Conservation (phyloP, 108 stramenopile species). For the Craspedostauros australis region DNA sequence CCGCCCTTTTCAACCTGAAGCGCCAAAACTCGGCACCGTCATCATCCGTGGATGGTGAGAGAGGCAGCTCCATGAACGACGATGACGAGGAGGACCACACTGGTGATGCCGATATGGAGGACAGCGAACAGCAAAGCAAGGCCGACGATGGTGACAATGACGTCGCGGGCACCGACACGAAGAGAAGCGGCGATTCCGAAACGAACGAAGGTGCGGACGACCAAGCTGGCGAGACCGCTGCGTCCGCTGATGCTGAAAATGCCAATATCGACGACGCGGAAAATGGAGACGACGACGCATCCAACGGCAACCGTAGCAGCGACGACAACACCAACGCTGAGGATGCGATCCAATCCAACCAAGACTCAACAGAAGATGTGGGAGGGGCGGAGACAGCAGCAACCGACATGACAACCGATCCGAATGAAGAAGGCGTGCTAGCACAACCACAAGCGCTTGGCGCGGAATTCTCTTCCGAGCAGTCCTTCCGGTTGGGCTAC, state of each 20-base stretch:
- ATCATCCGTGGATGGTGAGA: constrained; percentile 27
- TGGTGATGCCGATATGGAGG: constrained; percentile 56
- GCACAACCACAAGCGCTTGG: neutral
- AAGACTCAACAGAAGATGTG: neutral
- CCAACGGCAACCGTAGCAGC: neutral
- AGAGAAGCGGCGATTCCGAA: neutral
- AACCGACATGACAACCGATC: neutral
- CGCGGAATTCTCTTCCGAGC: constrained; percentile 18
- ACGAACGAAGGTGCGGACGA: neutral
- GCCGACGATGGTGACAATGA: neutral
- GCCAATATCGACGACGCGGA: neutral
- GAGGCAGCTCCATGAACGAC: constrained; percentile 26
- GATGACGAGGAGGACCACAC: constrained; percentile 75
- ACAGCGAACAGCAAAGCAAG: constrained; percentile 18
- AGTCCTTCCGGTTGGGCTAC: constrained; percentile 70
- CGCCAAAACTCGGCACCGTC: neutral
- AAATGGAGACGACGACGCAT: neutral
- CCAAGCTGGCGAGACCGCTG: neutral
- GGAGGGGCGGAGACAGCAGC: neutral
- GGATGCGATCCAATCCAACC: too few relatives aligned
- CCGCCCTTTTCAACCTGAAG: too few relatives aligned
- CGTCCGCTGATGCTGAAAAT: constrained; percentile 6
- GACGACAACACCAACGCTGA: too few relatives aligned
- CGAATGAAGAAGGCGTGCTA: neutral
- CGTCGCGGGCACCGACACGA: neutral